Conservation (phyloP, 2,329 filamentous ascomycete genomes). For the Colletotrichum cereale region DNA sequence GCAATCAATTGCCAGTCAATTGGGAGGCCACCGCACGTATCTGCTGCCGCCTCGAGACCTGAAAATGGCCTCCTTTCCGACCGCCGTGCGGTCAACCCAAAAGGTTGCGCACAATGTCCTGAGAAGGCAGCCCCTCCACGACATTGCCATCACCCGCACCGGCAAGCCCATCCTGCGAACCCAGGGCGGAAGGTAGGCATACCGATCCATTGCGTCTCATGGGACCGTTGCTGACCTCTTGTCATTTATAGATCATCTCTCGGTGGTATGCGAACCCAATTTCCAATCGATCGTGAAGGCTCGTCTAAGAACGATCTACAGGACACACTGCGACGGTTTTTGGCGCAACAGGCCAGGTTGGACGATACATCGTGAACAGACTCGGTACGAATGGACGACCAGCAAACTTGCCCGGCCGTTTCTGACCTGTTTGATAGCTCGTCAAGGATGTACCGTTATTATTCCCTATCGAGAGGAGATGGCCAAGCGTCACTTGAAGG, state of each 20-base stretch:
- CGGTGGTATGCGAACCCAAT: slow-evolving; percentile 73
- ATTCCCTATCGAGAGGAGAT: slow-evolving; percentile 97
- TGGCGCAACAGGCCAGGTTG: slow-evolving; percentile 94
- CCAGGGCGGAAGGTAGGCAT: slow-evolving; percentile 86
- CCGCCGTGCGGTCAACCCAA: slow-evolving; percentile 67
- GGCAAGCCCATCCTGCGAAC: slow-evolving; percentile 94
- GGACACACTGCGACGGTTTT: slow-evolving; percentile 98
- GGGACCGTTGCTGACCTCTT: not conserved
- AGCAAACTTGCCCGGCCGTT: slow-evolving; percentile 29
- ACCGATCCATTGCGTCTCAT: slow-evolving; percentile 12
- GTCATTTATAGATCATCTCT: slow-evolving; percentile 75
- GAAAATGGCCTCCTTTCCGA: slow-evolving; percentile 67
- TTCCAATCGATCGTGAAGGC: not conserved
- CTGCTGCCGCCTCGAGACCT: slow-evolving; percentile 24
- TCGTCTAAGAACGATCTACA: slow-evolving; percentile 52
- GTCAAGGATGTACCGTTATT: slow-evolving; percentile 93
- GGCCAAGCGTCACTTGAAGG: slow-evolving; percentile 96
- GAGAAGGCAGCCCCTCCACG: slow-evolving; percentile 73
- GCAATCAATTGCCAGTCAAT: slow-evolving; percentile 42
- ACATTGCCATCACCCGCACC: slow-evolving; percentile 93
- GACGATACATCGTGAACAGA: slow-evolving; percentile 97
- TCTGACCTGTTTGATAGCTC: slow-evolving; percentile 66
- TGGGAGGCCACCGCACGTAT: slow-evolving; percentile 36
- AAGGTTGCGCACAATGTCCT: slow-evolving; percentile 60
- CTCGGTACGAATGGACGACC: slow-evolving; percentile 68